Percentiles rank a stretch among this genome's conserved stretches.
These are phyloP conservation scores for Amoebophrya sp. DNA, from an alignment of 169 alveolate species.

Conservation along the genomic window DNA sequence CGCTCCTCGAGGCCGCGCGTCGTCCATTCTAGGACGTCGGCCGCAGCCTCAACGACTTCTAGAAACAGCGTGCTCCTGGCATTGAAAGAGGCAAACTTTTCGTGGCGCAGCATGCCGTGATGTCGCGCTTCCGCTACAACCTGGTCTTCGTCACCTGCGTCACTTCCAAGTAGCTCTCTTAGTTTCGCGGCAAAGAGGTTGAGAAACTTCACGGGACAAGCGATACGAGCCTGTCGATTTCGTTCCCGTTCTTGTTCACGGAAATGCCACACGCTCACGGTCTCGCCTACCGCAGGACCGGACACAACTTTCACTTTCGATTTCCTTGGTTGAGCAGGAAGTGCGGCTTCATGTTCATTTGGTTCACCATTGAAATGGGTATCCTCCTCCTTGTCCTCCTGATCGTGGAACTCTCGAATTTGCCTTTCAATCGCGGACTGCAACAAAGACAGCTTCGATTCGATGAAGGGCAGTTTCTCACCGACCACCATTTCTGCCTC, in stretches of 20 bases:
- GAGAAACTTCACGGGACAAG: not conserved
- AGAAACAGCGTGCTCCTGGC: not conserved
- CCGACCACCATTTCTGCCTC: not conserved
- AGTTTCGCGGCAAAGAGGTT: not conserved
- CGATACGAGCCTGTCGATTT: not conserved
- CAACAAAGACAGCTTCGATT: not conserved
- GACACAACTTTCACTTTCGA: too few relatives aligned
- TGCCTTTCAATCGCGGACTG: not conserved
- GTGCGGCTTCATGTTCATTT: too few relatives aligned
- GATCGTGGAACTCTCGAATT: not conserved
- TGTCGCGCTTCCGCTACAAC: not conserved
- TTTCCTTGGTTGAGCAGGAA: too few relatives aligned
- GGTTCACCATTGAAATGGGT: too few relatives aligned
- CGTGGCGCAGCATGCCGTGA: not conserved
- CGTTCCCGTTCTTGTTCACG: not conserved
- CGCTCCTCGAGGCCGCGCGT: not conserved
- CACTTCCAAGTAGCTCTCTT: not conserved
- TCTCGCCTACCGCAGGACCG: too few relatives aligned
- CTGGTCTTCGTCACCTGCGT: not conserved
- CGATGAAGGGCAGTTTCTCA: not conserved
- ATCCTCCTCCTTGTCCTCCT: not conserved
- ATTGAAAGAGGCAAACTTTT: not conserved
- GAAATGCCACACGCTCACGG: not conserved
- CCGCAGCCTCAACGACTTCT: conserved; percentile 13
- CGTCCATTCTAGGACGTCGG: not conserved